phyloP scores from a whole-genome alignment of 495 filamentous ascomycete species.

The Entonaema liquescens region DNA sequence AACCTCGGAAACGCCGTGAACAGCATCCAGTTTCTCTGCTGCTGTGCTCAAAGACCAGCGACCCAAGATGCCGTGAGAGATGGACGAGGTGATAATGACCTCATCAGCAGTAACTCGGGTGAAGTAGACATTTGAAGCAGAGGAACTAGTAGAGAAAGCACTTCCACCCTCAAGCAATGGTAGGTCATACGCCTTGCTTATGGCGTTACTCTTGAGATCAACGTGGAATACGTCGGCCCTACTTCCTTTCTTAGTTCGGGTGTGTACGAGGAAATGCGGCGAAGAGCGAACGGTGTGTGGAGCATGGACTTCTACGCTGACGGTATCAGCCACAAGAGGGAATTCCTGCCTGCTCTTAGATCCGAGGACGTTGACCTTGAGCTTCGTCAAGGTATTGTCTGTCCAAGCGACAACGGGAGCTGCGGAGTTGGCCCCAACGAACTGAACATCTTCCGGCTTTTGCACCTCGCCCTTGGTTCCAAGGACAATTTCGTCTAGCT shows the following conservation, averaged over 20 bases:
- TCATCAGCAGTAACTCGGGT: constrained; percentile 78
- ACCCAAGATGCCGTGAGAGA: constrained; percentile 76
- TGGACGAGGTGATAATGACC: constrained; percentile 75
- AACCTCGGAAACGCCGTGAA: constrained; percentile 85
- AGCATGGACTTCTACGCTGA: constrained; percentile 76
- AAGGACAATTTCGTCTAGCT: constrained; percentile 69
- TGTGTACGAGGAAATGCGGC: constrained; percentile 87
- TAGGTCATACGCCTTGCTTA: constrained; percentile 78
- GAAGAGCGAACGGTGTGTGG: constrained; percentile 72
- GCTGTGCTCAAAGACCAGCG: constrained; percentile 68
- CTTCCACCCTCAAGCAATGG: constrained; percentile 73
- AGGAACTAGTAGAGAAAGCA: constrained; percentile 79
- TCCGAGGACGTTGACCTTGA: constrained; percentile 85
- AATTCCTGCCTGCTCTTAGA: constrained; percentile 69
- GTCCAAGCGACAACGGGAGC: constrained; percentile 85
- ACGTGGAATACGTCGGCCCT: constrained; percentile 89
- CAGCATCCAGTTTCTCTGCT: constrained; percentile 50
- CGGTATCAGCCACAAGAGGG: constrained; percentile 65
- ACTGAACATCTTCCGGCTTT: constrained; percentile 71
- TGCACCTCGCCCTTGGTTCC: constrained; percentile 78
- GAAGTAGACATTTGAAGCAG: constrained; percentile 86
- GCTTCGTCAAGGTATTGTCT: constrained; percentile 68
- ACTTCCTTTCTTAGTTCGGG: constrained; percentile 71
- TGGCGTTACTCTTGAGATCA: constrained; percentile 68
- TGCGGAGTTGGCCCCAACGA: constrained; percentile 84